Conservation (phyloP, 495 filamentous ascomycete species). For the Pseudoneurospora amorphoporcata region DNA sequence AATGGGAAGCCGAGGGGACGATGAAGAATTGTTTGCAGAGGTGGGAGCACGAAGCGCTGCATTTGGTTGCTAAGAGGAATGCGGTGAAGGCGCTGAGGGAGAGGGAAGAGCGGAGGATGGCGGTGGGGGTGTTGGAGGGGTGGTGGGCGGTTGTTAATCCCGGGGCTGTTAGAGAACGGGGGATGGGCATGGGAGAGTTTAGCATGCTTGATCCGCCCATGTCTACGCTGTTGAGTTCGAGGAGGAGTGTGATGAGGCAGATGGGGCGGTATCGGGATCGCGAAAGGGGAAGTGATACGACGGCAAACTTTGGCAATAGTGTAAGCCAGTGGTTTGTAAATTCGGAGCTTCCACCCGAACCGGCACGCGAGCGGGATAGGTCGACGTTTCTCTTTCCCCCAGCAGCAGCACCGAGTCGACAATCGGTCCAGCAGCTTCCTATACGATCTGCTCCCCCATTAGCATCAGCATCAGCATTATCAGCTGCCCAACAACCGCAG, state of each 20-base stretch:
- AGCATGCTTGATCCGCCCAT: not conserved
- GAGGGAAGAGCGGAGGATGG: conserved; percentile 13
- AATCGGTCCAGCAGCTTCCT: not conserved
- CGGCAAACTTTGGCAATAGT: not conserved
- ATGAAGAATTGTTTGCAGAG: conserved; percentile 6
- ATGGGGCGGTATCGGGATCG: not conserved
- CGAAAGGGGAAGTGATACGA: not conserved
- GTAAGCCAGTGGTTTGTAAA: not conserved
- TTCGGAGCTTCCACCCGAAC: not conserved
- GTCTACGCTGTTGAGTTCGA: not conserved
- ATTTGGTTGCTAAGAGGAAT: conserved; percentile 9
- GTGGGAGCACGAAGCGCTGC: conserved; percentile 24
- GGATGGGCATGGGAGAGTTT: not conserved
- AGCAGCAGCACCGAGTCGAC: not conserved
- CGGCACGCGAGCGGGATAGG: not conserved
- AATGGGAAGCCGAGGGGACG: conserved; percentile 15
- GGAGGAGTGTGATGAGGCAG: not conserved
- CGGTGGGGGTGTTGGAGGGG: conserved; percentile 11
- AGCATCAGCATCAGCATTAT: not conserved
- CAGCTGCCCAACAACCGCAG: not conserved
- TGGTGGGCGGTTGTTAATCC: conserved; percentile 19
- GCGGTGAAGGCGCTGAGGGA: conserved; percentile 13
- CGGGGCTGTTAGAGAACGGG: not conserved
- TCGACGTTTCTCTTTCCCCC: not conserved
- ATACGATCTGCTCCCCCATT: not conserved